Conservation (phyloP, 148 eudicot genomes). For the Vaccinium myrtillus region DNA sequence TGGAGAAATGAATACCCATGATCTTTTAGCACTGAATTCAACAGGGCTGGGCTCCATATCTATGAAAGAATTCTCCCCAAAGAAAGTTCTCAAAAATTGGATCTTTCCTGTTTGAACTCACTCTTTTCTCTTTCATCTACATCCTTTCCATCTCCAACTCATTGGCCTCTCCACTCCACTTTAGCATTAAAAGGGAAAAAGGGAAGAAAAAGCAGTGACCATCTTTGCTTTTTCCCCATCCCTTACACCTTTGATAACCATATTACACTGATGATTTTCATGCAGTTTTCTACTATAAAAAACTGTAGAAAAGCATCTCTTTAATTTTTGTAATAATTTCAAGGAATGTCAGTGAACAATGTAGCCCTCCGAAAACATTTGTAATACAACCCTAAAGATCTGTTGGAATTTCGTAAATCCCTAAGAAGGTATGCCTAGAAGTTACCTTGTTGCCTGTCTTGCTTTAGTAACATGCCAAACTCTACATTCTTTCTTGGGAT, state of each 20-base stretch:
- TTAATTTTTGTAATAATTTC: slow-evolving; percentile 19
- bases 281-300: slow-evolving; percentile 21
- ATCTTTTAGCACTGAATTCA: slow-evolving; percentile 13
- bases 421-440: slow-evolving; percentile 35
- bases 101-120: slow-evolving; percentile 8
- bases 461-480: slow-evolving; percentile 49
- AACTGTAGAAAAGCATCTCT: slow-evolving; percentile 13
- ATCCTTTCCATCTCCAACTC: slow-evolving; percentile 18
- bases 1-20: background rate
- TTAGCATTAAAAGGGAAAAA: slow-evolving; percentile 3
- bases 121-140: slow-evolving; percentile 18
- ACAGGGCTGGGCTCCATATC: slow-evolving; percentile 20
- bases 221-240: slow-evolving; percentile 19
- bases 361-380: slow-evolving; percentile 16
- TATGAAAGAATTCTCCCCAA: background rate
- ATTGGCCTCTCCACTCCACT: slow-evolving; percentile 15
- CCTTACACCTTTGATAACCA: slow-evolving; percentile 15
- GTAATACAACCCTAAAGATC: slow-evolving; percentile 21
- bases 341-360: slow-evolving; percentile 24
- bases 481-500: slow-evolving; percentile 46
- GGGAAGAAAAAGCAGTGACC: slow-evolving; percentile 17
- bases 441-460: slow-evolving; percentile 26
- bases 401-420: slow-evolving; percentile 43
- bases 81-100: background rate
- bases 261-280: slow-evolving; percentile 31